Conservation (phyloP, 2,329 filamentous ascomycete species). For the Claviceps sp. region DNA sequence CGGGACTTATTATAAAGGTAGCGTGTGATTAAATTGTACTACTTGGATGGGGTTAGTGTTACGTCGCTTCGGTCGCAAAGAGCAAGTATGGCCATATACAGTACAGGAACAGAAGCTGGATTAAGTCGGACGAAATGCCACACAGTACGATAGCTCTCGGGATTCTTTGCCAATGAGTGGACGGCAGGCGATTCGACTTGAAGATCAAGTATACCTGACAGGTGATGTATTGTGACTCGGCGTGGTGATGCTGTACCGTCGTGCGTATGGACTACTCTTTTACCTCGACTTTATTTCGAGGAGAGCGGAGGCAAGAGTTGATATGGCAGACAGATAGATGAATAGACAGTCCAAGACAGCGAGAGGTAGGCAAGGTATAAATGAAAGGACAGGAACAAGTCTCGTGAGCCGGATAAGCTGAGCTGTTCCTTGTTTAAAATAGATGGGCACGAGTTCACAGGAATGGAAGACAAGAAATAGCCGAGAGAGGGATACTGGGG, state of each 20-base stretch:
- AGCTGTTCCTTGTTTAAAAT: conserved; percentile 27
- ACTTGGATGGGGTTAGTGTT: conserved; percentile 2
- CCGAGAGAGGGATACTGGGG: conserved; percentile 24
- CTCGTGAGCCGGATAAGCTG: conserved; percentile 18
- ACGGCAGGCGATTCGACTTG: conserved; percentile 19
- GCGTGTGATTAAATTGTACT: background rate
- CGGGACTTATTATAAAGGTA: background rate
- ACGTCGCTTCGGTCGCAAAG: conserved; percentile 7
- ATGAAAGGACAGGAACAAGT: conserved; percentile 28
- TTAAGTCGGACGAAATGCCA: conserved; percentile 3
- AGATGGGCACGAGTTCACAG: conserved; percentile 16
- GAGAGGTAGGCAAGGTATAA: conserved; percentile 7
- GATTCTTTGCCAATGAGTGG: conserved; percentile 27
- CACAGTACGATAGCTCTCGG: conserved; percentile 8
- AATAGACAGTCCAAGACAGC: background rate
- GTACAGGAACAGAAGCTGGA: conserved; percentile 6
- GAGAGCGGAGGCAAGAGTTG: too few relatives aligned
- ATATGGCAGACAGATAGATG: background rate
- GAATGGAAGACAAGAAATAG: conserved; percentile 33
- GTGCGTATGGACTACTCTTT: conserved; percentile 14
- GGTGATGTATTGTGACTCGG: conserved; percentile 14
- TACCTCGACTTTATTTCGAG: background rate
- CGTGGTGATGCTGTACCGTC: conserved; percentile 11
- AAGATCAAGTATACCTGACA: conserved; percentile 4
- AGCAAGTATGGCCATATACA: conserved; percentile 8